Conservation (phyloP, 768 basidiomycete genomes). For the Rhodosporidiobolus sp. region DNA sequence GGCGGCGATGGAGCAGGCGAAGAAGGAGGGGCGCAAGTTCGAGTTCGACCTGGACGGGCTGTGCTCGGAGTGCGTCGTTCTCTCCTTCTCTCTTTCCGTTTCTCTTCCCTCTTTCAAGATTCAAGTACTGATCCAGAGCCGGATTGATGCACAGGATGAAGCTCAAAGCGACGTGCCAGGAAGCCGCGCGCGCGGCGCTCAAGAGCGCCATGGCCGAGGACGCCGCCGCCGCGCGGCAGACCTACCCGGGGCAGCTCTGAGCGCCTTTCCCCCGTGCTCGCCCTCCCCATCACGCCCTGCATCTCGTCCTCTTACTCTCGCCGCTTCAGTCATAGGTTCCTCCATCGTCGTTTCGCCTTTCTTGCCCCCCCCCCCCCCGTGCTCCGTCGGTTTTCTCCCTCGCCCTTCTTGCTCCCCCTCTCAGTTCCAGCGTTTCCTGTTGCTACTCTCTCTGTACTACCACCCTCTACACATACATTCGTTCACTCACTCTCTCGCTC, state of each 20-base stretch:
- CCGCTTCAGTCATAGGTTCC: neutral
- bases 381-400: too few species aligned
- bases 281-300: neutral
- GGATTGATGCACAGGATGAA: constrained; percentile 21
- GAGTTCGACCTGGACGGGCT: constrained; percentile 30
- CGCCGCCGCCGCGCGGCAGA: neutral
- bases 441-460: neutral
- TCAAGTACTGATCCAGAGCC: neutral
- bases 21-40: constrained; percentile 12
- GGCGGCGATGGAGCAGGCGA: neutral
- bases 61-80: constrained; percentile 18
- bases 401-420: too few species aligned
- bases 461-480: neutral
- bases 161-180: constrained; percentile 37
- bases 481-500: too few species aligned
- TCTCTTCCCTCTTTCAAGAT: neutral
- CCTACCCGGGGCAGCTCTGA: constrained; percentile 17
- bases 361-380: too few species aligned
- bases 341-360: neutral
- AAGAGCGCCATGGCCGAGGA: constrained; percentile 33
- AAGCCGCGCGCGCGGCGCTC: constrained; percentile 32
- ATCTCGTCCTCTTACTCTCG: neutral
- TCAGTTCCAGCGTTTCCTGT: too few species aligned
- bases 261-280: neutral
- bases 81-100: neutral